Percentiles rank a stretch among this genome's conserved stretches.
Evolutionary conservation across 768 basidiomycete species (phyloP).

Genomic region (Crepidotus variabilis): DNA sequence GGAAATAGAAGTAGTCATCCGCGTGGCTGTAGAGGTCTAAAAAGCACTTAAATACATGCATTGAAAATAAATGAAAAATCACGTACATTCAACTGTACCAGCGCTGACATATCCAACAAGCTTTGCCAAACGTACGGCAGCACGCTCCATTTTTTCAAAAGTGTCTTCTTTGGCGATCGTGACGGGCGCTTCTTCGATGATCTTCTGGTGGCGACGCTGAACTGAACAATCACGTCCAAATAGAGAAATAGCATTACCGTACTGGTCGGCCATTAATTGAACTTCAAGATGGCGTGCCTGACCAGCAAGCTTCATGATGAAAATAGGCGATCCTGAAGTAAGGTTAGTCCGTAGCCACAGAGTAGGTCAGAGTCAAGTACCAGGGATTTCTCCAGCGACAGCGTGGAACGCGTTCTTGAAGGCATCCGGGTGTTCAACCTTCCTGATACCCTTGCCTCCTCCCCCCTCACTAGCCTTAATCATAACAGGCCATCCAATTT

Average conservation of each 20-base stretch:
- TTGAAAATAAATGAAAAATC: constrained; percentile 6
- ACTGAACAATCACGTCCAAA: constrained; percentile 99
- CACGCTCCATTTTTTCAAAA: constrained; percentile 98
- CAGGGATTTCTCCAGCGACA: constrained; percentile 94
- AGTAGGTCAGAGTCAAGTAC: constrained; percentile 37
- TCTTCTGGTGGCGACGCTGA: constrained; percentile 98
- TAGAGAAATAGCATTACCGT: constrained; percentile 97
- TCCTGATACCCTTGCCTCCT: constrained; percentile 98
- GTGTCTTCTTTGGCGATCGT: constrained; percentile 91
- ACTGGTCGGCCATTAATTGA: constrained; percentile 97
- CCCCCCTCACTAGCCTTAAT: constrained; percentile 99
- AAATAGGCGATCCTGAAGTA: constrained; percentile 85
- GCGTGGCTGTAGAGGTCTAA: constrained; percentile 91
- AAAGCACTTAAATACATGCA: constrained; percentile 2
- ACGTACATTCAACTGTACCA: constrained; percentile 94
- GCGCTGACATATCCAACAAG: constrained; percentile 98
- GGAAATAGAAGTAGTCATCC: constrained; percentile 94
- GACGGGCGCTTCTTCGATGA: constrained; percentile 99
- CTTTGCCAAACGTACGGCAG: constrained; percentile 98
- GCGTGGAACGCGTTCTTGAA: constrained; percentile 96
- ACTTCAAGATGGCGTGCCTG: constrained; percentile 97
- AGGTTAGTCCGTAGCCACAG: constrained; percentile 10
- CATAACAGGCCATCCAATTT: constrained; percentile 97
- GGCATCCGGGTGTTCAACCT: constrained; percentile 79
- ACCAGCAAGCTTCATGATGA: constrained; percentile 99